Conservation (phyloP, 2,329 filamentous ascomycete species). For the Arthroderma sp. region DNA sequence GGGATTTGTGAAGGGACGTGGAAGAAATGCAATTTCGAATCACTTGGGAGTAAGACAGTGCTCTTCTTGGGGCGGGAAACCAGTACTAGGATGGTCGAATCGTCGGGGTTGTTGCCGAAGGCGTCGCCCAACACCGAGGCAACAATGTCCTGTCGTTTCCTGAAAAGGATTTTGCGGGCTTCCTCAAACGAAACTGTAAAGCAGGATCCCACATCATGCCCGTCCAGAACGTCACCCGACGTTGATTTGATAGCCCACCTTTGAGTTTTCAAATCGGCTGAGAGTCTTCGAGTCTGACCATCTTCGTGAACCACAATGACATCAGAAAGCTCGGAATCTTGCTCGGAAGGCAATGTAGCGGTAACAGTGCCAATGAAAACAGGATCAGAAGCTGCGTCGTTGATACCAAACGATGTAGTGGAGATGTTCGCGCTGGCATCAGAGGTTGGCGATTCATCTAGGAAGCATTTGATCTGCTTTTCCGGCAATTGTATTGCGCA, state of each 20-base stretch:
- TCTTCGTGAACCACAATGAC: slow-evolving; percentile 32
- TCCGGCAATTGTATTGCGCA: slow-evolving; percentile 37
- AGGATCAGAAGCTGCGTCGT: slow-evolving; percentile 25
- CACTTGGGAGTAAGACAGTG: slow-evolving; percentile 18
- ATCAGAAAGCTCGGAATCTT: slow-evolving; percentile 22
- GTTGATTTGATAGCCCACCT: slow-evolving; percentile 27
- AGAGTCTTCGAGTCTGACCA: slow-evolving; percentile 28
- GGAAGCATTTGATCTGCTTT: slow-evolving; percentile 41
- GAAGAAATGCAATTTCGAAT: slow-evolving; percentile 28
- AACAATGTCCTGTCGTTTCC: slow-evolving; percentile 27
- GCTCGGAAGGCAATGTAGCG: slow-evolving; percentile 13
- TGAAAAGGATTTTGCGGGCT: slow-evolving; percentile 27
- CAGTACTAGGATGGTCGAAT: slow-evolving; percentile 26
- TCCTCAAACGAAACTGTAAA: slow-evolving; percentile 30
- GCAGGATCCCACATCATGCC: slow-evolving; percentile 21
- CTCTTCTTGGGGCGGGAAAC: slow-evolving; percentile 25
- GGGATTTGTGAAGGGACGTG: slow-evolving; percentile 21
- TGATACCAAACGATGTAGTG: slow-evolving; percentile 26
- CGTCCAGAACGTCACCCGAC: slow-evolving; percentile 17
- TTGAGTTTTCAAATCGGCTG: slow-evolving; percentile 27
- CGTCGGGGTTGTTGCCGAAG: slow-evolving; percentile 15
- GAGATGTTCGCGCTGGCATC: slow-evolving; percentile 24
- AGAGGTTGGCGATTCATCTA: slow-evolving; percentile 32
- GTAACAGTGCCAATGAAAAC: slow-evolving; percentile 28
- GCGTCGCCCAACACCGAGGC: slow-evolving; percentile 24